A percentile compares a stretch with the other conserved stretches of the same genome.
These are phyloP conservation scores for Neurospora sp. DNA, from an alignment of 495 filamentous ascomycete genomes.

Conservation along the genomic window DNA sequence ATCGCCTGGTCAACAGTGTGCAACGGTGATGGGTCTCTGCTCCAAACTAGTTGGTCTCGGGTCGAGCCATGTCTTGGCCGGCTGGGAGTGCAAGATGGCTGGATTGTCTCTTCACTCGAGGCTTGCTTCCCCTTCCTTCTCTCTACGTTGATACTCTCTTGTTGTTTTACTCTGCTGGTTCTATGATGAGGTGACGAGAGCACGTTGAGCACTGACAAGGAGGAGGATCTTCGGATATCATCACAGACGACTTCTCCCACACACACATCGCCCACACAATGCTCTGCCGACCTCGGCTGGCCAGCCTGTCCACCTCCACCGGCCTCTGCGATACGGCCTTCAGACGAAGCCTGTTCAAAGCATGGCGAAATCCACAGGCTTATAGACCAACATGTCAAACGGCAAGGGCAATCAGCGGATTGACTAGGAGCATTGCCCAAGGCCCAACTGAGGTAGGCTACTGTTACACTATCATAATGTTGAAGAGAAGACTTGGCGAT, in stretches of 20 bases:
- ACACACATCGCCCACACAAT: background rate
- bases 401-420: background rate
- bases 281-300: background rate
- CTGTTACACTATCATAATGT: background rate
- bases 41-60: background rate
- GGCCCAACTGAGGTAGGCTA: constrained; percentile 5
- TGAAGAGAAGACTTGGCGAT: background rate
- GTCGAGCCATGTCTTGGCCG: background rate
- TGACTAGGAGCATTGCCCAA: constrained; percentile 1
- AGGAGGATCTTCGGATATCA: background rate
- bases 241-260: background rate
- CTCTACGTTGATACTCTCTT: background rate
- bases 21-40: background rate
- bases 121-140: background rate
- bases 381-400: background rate
- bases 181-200: background rate
- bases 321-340: background rate
- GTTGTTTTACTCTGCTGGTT: background rate
- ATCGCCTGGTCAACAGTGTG: background rate
- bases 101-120: background rate
- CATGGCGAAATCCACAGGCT: background rate
- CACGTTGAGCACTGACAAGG: background rate
- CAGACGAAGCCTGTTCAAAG: background rate
- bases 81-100: background rate
- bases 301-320: background rate